phyloP scores from a whole-genome alignment of 2,329 filamentous ascomycete species.

The Kalaharituber pfeilii region DNA sequence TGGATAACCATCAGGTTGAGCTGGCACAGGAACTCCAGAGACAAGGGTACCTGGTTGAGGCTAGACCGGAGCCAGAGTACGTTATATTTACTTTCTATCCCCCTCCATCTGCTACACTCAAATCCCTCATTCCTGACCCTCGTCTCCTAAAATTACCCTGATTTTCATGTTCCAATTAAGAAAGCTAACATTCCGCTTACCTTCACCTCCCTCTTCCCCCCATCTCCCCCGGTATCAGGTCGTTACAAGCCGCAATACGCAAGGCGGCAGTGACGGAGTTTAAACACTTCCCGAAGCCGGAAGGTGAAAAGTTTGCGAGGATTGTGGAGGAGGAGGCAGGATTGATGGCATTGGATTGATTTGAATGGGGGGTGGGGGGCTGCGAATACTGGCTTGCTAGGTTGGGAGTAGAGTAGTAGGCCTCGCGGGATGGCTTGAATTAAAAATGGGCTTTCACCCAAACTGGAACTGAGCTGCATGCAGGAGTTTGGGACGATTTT shows the following conservation, averaged over 20 bases:
- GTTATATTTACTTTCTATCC: no score
- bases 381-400: no score
- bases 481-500: no score
- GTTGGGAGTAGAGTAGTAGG: no score
- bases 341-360: not conserved
- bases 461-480: no score
- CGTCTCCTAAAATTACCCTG: not conserved
- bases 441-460: no score
- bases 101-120: not conserved
- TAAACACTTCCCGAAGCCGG: conserved; percentile 18
- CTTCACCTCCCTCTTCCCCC: no score
- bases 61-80: conserved; percentile 43
- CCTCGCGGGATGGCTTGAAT: no score
- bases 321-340: conserved; percentile 27
- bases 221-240: conserved; percentile 7
- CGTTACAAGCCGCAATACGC: conserved; percentile 13
- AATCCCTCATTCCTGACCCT: not conserved
- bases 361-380: no score
- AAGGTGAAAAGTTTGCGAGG: conserved; percentile 27
- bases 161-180: not conserved
- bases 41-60: conserved; percentile 61
- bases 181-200: no score
- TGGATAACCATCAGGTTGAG: conserved; percentile 84
- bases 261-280: conserved; percentile 11
- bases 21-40: conserved; percentile 58